Base-by-base conservation (phyloP, 345 rosid genomes). In the Tarenaya hassleriana region DNA sequence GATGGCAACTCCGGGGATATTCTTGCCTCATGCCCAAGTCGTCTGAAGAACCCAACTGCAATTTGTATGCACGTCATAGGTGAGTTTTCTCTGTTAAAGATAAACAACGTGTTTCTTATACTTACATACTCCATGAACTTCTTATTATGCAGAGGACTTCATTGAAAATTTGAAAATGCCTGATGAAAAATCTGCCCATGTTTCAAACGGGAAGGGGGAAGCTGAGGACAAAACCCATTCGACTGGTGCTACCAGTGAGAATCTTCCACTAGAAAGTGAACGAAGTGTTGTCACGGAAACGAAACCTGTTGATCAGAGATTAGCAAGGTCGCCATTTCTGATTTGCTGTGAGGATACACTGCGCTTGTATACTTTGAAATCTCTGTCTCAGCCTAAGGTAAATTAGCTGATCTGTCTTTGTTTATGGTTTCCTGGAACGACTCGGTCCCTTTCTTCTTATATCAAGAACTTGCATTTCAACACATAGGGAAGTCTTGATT, bases 341-440 rank as follows among this genome's bases (percentile, higher is more conserved):
- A 55, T 84, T 50, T 81, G 90, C 70, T 81, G 55, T 21, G 85
- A 80, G 67, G 77, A 84, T 74, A 73, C 77, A 19, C 58, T 91
- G 69, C 55, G 35, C 54, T 68, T 87, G 43, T 75, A 75, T 66
- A 50, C 77, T 55, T 43, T 74, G 45, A 69, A 84, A 63, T 69
- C 83, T 50, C 42, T 75, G 45, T 61, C 82, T 73, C 83, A 82
- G n/a, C n/a, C n/a, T n/a, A n/a, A n/a, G 96, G 98, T 87, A 63
- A 57, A 17, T 56, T 33, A 50, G 41, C 12, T 45, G 29, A 35
- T 49, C 51, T 41, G 34, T 58, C 40, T 50, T 59, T 9, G 24
- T 46, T 60, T 35, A 21, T 16, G 18, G 47, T n/a, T 56, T 52
- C 42, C 47, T 41, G 16, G 37, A 17, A 40, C 45, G 50, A 53